Percentiles rank a stretch among this genome's conserved stretches.
phyloP scores from a whole-genome alignment of 1,284 basidiomycete genomes.

The Apiotrichum porosum region DNA sequence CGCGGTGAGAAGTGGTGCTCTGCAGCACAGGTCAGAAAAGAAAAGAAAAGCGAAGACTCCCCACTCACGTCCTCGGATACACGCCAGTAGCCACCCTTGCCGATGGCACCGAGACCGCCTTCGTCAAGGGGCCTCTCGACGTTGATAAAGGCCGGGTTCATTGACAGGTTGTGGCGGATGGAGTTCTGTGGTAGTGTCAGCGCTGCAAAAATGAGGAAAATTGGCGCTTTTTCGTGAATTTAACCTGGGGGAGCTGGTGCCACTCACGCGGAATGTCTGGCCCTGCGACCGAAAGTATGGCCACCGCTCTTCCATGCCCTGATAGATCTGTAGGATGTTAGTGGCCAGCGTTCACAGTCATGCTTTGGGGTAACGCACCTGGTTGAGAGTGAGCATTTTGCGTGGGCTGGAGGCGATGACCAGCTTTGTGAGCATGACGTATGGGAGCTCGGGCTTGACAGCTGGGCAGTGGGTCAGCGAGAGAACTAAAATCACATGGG shows the following conservation, averaged over 20 bases:
- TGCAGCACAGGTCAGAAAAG: too few relatives aligned
- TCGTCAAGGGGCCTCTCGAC: slow-evolving; percentile 37
- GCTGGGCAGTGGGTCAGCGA: slow-evolving; percentile 11
- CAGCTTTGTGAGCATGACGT: slow-evolving; percentile 25
- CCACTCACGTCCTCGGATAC: slow-evolving; percentile 25
- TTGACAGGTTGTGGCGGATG: slow-evolving; percentile 76
- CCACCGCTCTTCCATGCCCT: slow-evolving; percentile 33
- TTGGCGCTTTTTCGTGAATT: too few relatives aligned
- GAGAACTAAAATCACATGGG: too few relatives aligned
- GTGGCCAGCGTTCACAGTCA: too few relatives aligned
- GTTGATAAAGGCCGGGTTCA: slow-evolving; percentile 70
- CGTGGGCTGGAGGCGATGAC: slow-evolving; percentile 31
- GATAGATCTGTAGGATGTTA: slow-evolving; percentile 31
- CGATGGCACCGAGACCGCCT: slow-evolving; percentile 15
- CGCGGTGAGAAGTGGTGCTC: slow-evolving; percentile 13
- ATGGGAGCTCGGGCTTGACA: slow-evolving; percentile 27
- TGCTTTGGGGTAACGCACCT: too few relatives aligned
- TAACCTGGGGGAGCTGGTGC: too few relatives aligned
- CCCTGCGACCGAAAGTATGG: slow-evolving; percentile 23
- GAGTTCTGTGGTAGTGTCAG: slow-evolving; percentile 55
- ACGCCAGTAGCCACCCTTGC: slow-evolving; percentile 39
- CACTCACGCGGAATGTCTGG: slow-evolving; percentile 24
- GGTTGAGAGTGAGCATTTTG: slow-evolving; percentile 27
- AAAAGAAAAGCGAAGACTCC: too few relatives aligned
- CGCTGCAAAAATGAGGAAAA: too few relatives aligned